Evolutionary conservation across 192 early-diverging fungal genomes (phyloP), one percentile per base, ranked within the genome.

Genomic region (Podila epicladia): DNA sequence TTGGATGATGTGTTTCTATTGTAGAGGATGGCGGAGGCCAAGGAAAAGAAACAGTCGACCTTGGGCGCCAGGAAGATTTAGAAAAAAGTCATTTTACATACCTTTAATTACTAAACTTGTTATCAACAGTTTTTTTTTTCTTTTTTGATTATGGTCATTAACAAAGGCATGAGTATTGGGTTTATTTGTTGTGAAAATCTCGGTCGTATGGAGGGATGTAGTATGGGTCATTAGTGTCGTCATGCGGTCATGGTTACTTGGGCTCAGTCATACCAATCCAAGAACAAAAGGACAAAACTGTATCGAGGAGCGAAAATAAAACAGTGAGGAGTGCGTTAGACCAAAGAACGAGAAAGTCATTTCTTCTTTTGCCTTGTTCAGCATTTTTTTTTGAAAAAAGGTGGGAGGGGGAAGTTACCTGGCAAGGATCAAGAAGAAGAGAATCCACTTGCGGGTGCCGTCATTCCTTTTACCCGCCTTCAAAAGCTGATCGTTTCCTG

Each of bases 211-310:
- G 33, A 33, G 41, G 15, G 13, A 45, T 2, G 41, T 45, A 35
- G 28, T 19, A 17, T 17, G 24, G 6, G 31, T 31, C 59, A 28
- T 61, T 32, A 15, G 5, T 61, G 11, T 31, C 22, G 6, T 61
- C 11, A 31, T 31, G 17, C 12, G 2, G 49, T 35, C 1, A 13
- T 20, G 9, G 19, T 20, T 59, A 7, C 19, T 33, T 78, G 1
- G 24, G n/a, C 20, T 59, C 84, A 92, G 70, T 91, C 90, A 72
- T 91, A 94, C 93, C 93, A 94, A 65, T 94, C 93, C 67, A 94
- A 79, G 69, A 94, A 94, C 38, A 94, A 65, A 26, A 94, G 69
- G 24, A 94, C 91, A 62, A 93, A 73, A 61, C 92, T 93, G 53
- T 35, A 24, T 51, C 6, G n/a, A 22, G 60, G 22, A 49, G 33